A percentile compares a stretch with the other conserved stretches of the same genome.
phyloP scores from a whole-genome alignment of 331 rosid species.

The Ulmus americana region DNA sequence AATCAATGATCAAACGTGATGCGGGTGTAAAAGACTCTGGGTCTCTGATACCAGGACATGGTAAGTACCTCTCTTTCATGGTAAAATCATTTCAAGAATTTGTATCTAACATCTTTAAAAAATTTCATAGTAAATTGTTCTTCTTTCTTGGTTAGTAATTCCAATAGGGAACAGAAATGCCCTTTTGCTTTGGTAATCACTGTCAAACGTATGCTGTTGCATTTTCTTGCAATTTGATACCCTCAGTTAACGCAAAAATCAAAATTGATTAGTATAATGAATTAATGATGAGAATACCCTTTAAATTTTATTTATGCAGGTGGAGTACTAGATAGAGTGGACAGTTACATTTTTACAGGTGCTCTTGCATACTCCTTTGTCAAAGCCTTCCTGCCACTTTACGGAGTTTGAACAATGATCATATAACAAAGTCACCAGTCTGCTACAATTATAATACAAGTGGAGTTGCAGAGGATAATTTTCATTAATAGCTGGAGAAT shows the following conservation, averaged over 20 bases:
- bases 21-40: constrained; percentile 97
- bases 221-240: no score
- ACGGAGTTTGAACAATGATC: constrained; percentile 52
- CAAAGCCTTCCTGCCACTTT: constrained; percentile 55
- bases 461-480: neutral
- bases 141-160: neutral
- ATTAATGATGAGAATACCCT: no score
- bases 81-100: neutral
- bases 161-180: no score
- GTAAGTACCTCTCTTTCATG: constrained; percentile 39
- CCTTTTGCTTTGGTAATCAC: no score
- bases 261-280: no score
- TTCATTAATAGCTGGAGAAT: neutral
- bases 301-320: constrained; percentile 35
- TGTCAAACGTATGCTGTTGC: no score
- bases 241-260: no score
- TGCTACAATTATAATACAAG: neutral
- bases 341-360: constrained; percentile 81
- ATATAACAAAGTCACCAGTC: neutral
- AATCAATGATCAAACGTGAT: constrained; percentile 95
- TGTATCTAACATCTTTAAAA: neutral
- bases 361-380: constrained; percentile 76
- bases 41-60: constrained; percentile 93
- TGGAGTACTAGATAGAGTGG: constrained; percentile 73
- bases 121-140: neutral